Percentiles rank a stretch among this genome's conserved stretches.
These are phyloP conservation scores for Lichtheimia ornata DNA, from an alignment of 371 early-diverging fungal species.

Conservation along the genomic window DNA sequence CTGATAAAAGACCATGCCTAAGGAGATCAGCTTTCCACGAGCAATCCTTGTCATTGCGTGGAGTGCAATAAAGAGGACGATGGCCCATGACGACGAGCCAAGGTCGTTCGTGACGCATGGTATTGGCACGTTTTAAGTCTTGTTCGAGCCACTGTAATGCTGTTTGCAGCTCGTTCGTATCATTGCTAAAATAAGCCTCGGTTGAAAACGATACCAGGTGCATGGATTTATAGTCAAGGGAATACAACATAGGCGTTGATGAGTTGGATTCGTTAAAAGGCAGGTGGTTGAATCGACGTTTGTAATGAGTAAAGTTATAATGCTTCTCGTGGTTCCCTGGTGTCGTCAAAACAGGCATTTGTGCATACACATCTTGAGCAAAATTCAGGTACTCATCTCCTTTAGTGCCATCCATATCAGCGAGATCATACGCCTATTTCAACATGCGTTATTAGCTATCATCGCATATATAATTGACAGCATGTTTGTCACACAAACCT, in stretches of 20 bases:
- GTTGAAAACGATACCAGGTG: slow-evolving; percentile 21
- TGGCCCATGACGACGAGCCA: slow-evolving; percentile 36
- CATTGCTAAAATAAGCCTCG: slow-evolving; percentile 15
- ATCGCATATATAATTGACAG: neutral
- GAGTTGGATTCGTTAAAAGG: slow-evolving; percentile 24
- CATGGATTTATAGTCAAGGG: slow-evolving; percentile 21
- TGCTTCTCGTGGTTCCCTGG: slow-evolving; percentile 25
- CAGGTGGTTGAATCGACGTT: slow-evolving; percentile 18
- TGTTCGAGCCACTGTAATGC: slow-evolving; percentile 29
- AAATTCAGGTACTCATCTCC: slow-evolving; percentile 29
- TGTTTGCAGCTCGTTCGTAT: slow-evolving; percentile 8
- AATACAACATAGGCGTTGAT: slow-evolving; percentile 16
- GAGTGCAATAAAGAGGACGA: slow-evolving; percentile 26
- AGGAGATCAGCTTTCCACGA: slow-evolving; percentile 2
- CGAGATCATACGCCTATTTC: slow-evolving; percentile 23
- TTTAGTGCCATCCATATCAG: slow-evolving; percentile 24
- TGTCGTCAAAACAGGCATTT: slow-evolving; percentile 18
- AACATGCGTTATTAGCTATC: slow-evolving; percentile 1
- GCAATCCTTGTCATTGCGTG: slow-evolving; percentile 16
- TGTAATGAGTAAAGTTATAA: slow-evolving; percentile 25
- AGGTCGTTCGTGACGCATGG: slow-evolving; percentile 17
- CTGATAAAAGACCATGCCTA: neutral
- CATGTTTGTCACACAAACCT: slow-evolving; percentile 13
- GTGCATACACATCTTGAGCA: slow-evolving; percentile 19
- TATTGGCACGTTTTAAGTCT: slow-evolving; percentile 21